Conservation (phyloP, 768 basidiomycete species). For the Ephemerocybe angulata region DNA sequence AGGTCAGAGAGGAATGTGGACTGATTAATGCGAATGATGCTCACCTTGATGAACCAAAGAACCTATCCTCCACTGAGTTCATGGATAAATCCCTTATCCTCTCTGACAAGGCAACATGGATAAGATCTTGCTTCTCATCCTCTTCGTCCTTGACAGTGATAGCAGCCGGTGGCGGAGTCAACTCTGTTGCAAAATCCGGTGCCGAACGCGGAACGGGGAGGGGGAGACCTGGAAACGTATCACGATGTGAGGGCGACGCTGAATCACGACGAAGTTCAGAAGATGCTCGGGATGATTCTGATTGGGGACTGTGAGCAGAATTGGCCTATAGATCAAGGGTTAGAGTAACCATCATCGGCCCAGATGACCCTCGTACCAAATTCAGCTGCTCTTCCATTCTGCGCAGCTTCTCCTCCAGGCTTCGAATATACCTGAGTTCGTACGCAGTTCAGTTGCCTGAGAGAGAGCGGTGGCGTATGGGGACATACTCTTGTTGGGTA, state of each 20-base stretch:
- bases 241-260: conserved; percentile 1
- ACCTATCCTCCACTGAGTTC: conserved; percentile 29
- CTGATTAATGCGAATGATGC: not conserved
- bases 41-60: conserved; percentile 40
- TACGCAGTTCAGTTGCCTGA: not conserved
- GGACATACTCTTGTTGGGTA: conserved; percentile 31
- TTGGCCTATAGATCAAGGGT: no score
- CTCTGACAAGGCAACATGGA: conserved; percentile 30
- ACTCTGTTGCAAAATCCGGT: conserved; percentile 10
- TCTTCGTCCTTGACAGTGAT: conserved; percentile 19
- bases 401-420: conserved; percentile 27
- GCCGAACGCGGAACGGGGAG: conserved; percentile 13
- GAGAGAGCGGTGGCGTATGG: not conserved
- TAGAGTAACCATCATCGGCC: not conserved
- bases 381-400: conserved; percentile 28
- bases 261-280: not conserved
- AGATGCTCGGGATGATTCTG: conserved; percentile 7
- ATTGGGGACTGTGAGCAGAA: conserved; percentile 3
- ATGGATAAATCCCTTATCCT: conserved; percentile 29
- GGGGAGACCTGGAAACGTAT: conserved; percentile 14
- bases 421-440: conserved; percentile 24
- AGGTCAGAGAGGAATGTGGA: not conserved
- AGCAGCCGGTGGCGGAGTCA: conserved; percentile 3
- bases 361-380: conserved; percentile 14
- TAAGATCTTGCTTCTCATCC: conserved; percentile 24